Percentiles rank a stretch among this genome's conserved stretches.
These are phyloP conservation scores for Pseudisothecium myosuroides DNA, from an alignment of 225 moss, liverwort and hornwort genomes.

Conservation along the genomic window DNA sequence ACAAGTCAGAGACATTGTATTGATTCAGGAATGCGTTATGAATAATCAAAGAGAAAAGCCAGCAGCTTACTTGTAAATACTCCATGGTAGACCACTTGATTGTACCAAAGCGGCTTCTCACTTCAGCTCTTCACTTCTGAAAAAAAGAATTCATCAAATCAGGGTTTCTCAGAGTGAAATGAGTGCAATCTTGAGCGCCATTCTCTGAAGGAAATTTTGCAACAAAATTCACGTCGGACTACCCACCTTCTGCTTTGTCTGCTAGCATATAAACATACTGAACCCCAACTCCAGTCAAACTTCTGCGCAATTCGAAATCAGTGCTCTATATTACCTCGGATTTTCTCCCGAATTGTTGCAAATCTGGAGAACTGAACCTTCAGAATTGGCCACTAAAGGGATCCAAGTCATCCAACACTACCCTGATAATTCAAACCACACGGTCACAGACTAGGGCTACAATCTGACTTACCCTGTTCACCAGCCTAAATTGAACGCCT, in stretches of 20 bases:
- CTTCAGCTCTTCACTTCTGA: not conserved
- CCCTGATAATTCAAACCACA: not conserved
- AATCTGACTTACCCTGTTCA: not conserved
- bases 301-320: not conserved
- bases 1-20: not conserved
- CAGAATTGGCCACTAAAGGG: not conserved
- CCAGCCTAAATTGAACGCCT: not conserved
- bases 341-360: not conserved
- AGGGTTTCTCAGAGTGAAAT: not conserved
- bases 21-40: not conserved
- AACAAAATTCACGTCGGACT: not conserved
- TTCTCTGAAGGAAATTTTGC: not conserved
- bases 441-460: not conserved
- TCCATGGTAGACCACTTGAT: not conserved
- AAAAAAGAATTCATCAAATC: not conserved
- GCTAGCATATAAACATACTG: not conserved
- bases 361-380: not conserved
- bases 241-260: not conserved
- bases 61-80: constrained; percentile 10
- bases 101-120: not conserved
- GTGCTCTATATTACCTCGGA: not conserved
- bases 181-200: not conserved
- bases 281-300: not conserved
- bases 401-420: not conserved
- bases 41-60: not conserved